Conservation (phyloP, 768 basidiomycete genomes). For the Leccinellum rugosiceps region DNA sequence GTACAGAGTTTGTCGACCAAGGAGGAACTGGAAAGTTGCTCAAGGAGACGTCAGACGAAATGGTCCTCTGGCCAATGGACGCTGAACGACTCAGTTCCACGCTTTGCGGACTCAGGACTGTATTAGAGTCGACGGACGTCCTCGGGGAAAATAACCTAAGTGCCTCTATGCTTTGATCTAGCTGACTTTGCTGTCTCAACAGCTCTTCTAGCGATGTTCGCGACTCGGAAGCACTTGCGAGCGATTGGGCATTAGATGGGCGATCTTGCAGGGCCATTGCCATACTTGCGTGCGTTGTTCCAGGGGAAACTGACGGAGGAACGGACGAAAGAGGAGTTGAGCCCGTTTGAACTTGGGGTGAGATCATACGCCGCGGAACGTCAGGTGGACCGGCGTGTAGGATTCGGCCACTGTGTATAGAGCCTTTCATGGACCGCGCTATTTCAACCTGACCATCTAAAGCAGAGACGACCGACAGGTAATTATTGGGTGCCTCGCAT, state of each 20-base stretch:
- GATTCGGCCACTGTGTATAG: constrained; percentile 3
- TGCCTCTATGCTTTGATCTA: constrained; percentile 62
- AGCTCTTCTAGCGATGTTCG: constrained; percentile 48
- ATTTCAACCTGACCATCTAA: constrained; percentile 8
- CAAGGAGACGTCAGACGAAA: constrained; percentile 57
- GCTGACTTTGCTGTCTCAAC: constrained; percentile 57
- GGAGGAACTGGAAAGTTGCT: constrained; percentile 72
- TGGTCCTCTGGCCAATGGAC: constrained; percentile 26
- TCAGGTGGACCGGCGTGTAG: constrained; percentile 1
- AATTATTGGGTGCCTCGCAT: constrained; percentile 5
- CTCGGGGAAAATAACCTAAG: constrained; percentile 44
- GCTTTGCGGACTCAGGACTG: constrained; percentile 22
- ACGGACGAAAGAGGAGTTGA: background rate
- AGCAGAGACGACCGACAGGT: constrained; percentile 1
- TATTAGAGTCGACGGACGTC: constrained; percentile 26
- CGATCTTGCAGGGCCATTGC: constrained; percentile 26
- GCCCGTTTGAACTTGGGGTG: constrained; percentile 2
- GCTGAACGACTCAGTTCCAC: constrained; percentile 18
- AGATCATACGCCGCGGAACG: background rate
- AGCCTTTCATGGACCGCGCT: constrained; percentile 5
- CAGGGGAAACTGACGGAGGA: background rate
- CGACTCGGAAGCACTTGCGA: constrained; percentile 13
- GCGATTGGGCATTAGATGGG: constrained; percentile 37
- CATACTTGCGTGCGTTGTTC: background rate
- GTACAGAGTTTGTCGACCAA: constrained; percentile 16